Evolutionary conservation across 805 yeast genomes (phyloP), one percentile per base, ranked within the genome.

Genomic region (Candida yuanshanica): DNA sequence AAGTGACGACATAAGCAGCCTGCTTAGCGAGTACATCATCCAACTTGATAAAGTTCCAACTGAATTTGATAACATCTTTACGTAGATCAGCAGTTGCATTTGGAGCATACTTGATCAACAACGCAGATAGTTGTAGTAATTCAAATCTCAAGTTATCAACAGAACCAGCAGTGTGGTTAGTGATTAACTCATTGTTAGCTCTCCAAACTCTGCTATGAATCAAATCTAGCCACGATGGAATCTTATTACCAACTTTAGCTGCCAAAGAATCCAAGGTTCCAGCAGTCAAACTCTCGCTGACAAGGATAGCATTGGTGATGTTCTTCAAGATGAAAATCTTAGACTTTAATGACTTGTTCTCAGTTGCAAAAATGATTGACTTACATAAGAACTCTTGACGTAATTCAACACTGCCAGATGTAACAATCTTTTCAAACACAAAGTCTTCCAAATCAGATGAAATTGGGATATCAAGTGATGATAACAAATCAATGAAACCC

Each of bases 21-120:
- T 90, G 95, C 56, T 93, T 93, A 20, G 95, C 78, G 38, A 89
- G 75, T 38, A 81, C 75, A 57, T 93, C 99, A 47, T 90, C 97
- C 24, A 90, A 66, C 51, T 87, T 87, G 55, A 93, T 82, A 53
- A 81, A 85, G 50, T 86, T 85, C 99, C 99, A 93, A 51, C 89
- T 84, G 64, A 89, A 93, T 59, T 87, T 88, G 60, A 93, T 87
- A 33, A 93, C 78, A 51, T 89, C 95, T 56, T 88, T 91, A 33
- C 85, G 71, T 49, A 75, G 71, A 13, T 77, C 83, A 7, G 74
- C 65, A 20, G 87, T 70, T 10, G 70, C 62, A 0, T 65, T 60
- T 0, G 95, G 79, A 1, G 85, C 80, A 62, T 79, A 75, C 54
- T 81, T 80, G 20, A 89, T 75, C 34, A 93, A 64, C 34, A 83